A percentile compares a stretch with the other conserved stretches of the same genome.
Conservation (phyloP, 257 asterid genomes). For the Buddleja alternifolia region DNA sequence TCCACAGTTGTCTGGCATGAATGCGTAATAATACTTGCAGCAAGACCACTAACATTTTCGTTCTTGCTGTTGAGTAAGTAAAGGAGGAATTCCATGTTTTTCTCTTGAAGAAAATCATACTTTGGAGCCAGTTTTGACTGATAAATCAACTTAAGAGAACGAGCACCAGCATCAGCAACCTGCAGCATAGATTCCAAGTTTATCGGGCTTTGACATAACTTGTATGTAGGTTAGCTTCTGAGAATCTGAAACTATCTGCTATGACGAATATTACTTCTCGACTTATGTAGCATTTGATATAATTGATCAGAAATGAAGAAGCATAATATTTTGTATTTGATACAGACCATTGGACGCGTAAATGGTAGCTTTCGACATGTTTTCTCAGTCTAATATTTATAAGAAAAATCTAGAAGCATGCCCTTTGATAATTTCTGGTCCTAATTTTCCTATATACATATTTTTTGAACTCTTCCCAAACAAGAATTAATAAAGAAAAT, state of each 20-base stretch:
- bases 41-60: conserved; percentile 89
- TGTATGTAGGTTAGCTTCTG: conserved; percentile 8
- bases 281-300: background rate
- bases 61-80: conserved; percentile 71
- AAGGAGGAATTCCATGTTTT: conserved; percentile 71
- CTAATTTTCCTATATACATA: background rate
- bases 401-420: background rate
- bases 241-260: conserved; percentile 2
- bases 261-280: conserved; percentile 5
- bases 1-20: conserved; percentile 76
- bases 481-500: background rate
- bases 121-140: conserved; percentile 86
- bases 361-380: background rate
- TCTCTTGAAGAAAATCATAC: conserved; percentile 69
- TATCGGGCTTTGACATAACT: conserved; percentile 22
- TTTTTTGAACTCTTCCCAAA: no score
- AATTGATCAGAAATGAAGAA: background rate
- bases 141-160: conserved; percentile 86
- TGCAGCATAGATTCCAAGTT: conserved; percentile 44
- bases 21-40: conserved; percentile 84
- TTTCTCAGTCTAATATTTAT: background rate
- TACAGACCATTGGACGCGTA: conserved; percentile 4
- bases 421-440: background rate
- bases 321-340: background rate
- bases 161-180: conserved; percentile 96